Base-by-base conservation (phyloP, 75 land plant genomes). In the Isoetes taiwanensis region DNA sequence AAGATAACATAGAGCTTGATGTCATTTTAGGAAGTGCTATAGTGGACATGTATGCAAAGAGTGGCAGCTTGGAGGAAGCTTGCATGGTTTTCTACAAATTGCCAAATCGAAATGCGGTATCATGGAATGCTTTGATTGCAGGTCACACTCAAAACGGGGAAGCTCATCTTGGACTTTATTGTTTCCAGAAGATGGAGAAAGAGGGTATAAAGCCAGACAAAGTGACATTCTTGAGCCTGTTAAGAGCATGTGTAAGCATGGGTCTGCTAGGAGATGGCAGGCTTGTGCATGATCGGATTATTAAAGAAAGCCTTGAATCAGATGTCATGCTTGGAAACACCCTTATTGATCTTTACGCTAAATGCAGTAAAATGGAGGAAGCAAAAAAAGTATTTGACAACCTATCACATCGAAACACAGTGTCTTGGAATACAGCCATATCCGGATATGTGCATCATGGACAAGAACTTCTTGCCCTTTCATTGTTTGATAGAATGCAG, bases 11-110 rank as follows among this genome's bases (percentile, higher is more conserved):
- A n/a, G n/a, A n/a, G n/a, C n/a, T n/a, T n/a, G n/a, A n/a, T n/a
- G n/a, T n/a, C n/a, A n/a, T n/a, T n/a, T n/a, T n/a, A n/a, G n/a
- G n/a, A n/a, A n/a, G n/a, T n/a, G n/a, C n/a, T n/a, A n/a, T 46
- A 23, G 19, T 46, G 50, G 50, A 46, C 16, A 46, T 46, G 50
- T 46, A 46, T n/a, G 50, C 50, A 6, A 46, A 46, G 50, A 19
- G 50, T 46, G 50, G 50, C n/a, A 46, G 50, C 50, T 19, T 46
- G 50, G 6, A 6, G 19, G 50, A 46, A 6, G 6, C 16, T 16
- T 19, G 50, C 50, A 46, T 5, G 16, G 50, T 16, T 4, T 46
- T 46, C 16, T 4, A 6, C 4, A n/a, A 23, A 19, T 19, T 46
- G 50, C 12, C 5, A n/a, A 4, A 3, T 8, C 50, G 25, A 6